Evolutionary conservation across 2,329 filamentous ascomycete species (phyloP).

Genomic region (Sclerotinia spermophila): DNA sequence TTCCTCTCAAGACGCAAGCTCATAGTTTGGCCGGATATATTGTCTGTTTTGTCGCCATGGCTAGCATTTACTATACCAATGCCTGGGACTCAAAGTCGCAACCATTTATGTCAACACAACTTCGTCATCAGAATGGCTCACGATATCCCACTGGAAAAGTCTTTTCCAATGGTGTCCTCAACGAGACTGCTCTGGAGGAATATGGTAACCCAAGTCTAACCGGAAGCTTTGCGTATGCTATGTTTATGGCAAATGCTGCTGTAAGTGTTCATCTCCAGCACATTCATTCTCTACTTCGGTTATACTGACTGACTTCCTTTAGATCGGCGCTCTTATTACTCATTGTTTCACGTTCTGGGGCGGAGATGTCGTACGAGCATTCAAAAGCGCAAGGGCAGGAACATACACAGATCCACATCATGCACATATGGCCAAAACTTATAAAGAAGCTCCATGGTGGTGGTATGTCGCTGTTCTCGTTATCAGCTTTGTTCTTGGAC

Average conservation of each 20-base stretch:
- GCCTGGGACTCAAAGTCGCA: slow-evolving; percentile 41
- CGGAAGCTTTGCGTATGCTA: slow-evolving; percentile 49
- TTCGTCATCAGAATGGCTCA: slow-evolving; percentile 41
- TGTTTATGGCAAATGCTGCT: slow-evolving; percentile 56
- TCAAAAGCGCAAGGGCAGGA: slow-evolving; percentile 44
- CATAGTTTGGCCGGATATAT: slow-evolving; percentile 47
- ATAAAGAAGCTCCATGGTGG: slow-evolving; percentile 49
- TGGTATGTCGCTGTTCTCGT: slow-evolving; percentile 49
- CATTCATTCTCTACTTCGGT: accelerated
- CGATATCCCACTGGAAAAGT: slow-evolving; percentile 45
- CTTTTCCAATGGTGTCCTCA: slow-evolving; percentile 41
- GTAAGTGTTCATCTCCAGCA: slow-evolving; percentile 38
- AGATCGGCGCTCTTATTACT: slow-evolving; percentile 53
- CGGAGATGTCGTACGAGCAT: slow-evolving; percentile 47
- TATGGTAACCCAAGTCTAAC: slow-evolving; percentile 48
- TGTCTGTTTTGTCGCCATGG: slow-evolving; percentile 49
- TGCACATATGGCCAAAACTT: slow-evolving; percentile 46
- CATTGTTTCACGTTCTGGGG: slow-evolving; percentile 56
- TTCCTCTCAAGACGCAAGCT: slow-evolving; percentile 49
- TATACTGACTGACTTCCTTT: slow-evolving; percentile 13
- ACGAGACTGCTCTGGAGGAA: slow-evolving; percentile 41
- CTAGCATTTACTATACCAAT: slow-evolving; percentile 44
- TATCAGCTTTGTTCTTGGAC: slow-evolving; percentile 45
- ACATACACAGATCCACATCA: slow-evolving; percentile 46
- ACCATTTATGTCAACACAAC: slow-evolving; percentile 44